Evolutionary conservation across 495 filamentous ascomycete species (phyloP), one percentile per base, ranked within the genome.

Genomic region (Schizothecium vesticola): DNA sequence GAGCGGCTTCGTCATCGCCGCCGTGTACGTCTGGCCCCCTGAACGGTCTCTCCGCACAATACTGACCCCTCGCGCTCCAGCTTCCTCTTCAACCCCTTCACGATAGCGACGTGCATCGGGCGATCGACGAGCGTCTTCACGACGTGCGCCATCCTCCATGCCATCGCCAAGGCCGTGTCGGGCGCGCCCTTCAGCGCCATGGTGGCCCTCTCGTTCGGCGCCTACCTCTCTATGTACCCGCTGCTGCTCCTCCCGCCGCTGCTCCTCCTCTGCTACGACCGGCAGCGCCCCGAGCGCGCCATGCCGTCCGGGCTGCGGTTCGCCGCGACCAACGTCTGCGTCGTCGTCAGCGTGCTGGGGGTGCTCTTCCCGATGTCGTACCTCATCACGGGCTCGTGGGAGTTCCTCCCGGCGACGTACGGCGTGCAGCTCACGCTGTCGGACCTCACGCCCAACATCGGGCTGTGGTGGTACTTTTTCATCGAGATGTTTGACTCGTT

Each of bases 391-490:
- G 91, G 89, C 36, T 92, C 91, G 29, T 93, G 90, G 86, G 88
- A 93, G 63, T 98, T 97, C 75, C 79, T 98, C 7, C 80, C 85
- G 3, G 91, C 93, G 12, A 97, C 94, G 1, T 99, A 99, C 75
- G 92, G 94, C 65, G 91, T 96, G 26, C 93, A 94, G 72, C 84
- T 99, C 16, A 87, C 95, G 3, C 87, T 99, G 4, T 93, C 93
- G 1, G 96, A 98, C 79, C 82, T 99, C 57, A 94, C 94, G 0
- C 95, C 95, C 24, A 99, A 98, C 70, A 89, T 96, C 55, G 95
- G 95, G 2, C 84, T 99, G 0, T 99, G 95, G 95, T 99, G 95
- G 95, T 99, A 99, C 80, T 99, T 98, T 79, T 98, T 99, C 80
- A 96, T 94, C 72, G 95, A 99, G 80, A 99, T 99, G 88, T 99